A percentile compares a stretch with the other conserved stretches of the same genome.
phyloP scores from a whole-genome alignment of 2,329 filamentous ascomycete species.

The Nannizziopsis barbatae region DNA sequence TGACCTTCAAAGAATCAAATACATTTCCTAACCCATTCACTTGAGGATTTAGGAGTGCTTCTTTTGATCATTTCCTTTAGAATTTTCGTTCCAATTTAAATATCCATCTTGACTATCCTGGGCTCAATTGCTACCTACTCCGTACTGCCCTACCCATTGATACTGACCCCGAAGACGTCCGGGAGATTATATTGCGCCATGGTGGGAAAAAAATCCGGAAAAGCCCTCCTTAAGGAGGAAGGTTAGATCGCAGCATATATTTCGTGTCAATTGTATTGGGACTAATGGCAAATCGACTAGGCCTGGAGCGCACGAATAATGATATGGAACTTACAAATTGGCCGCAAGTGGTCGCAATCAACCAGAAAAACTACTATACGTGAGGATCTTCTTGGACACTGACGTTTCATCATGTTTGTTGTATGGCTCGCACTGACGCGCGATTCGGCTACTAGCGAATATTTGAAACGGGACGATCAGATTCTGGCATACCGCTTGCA shows the following conservation, averaged over 20 bases:
- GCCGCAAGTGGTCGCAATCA: constrained; percentile 87
- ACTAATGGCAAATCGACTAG: constrained; percentile 37
- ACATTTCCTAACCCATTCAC: background rate
- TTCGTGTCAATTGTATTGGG: background rate
- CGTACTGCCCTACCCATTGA: background rate
- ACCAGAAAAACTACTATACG: constrained; percentile 99
- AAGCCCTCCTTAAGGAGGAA: constrained; percentile 51
- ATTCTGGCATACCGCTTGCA: constrained; percentile 79
- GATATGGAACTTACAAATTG: constrained; percentile 91
- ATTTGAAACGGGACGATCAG: constrained; percentile 96
- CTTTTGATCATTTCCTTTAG: background rate
- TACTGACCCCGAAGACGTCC: background rate
- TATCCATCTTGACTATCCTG: background rate
- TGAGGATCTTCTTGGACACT: constrained; percentile 36
- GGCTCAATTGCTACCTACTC: background rate
- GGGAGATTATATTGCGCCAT: constrained; percentile 27
- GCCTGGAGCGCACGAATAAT: constrained; percentile 93
- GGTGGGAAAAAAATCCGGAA: constrained; percentile 57
- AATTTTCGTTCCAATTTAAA: background rate
- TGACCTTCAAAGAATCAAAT: background rate
- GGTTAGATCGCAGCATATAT: constrained; percentile 25
- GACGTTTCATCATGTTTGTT: background rate
- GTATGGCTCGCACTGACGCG: background rate
- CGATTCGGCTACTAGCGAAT: constrained; percentile 53
- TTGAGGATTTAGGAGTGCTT: no score